Base-by-base conservation (phyloP, 1,284 basidiomycete genomes). In the Apiotrichum akiyoshidainum region DNA sequence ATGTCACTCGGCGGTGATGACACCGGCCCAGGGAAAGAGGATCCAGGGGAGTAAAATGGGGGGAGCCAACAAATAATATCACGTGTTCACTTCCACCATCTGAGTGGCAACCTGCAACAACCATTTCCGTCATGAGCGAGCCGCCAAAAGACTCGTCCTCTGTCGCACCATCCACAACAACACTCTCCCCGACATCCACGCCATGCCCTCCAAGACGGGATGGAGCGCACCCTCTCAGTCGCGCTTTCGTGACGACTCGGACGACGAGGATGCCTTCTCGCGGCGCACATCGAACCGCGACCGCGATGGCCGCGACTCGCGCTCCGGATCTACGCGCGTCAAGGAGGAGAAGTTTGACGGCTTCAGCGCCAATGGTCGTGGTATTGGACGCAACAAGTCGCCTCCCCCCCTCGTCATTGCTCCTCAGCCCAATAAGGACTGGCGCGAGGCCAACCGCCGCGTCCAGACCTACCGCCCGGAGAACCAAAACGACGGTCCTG, bases 381-480 rank as follows among this genome's bases (percentile, higher is more conserved):
- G 71, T 79, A 81, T 61, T 83, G 86, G 66, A 84, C 87, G 42
- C 84, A 84, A 63, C 83, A 86, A 84, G 86, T 62, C 71, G 16
- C 73, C 86, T 47, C 83, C 81, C 3, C 89, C 88, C 0, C 83
- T 95, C 13, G 85, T 94, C 35, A 96, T 97, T 51, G 86, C 90
- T 5, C 81, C 90, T 0, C 80, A 88, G 45, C 82, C 90, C 64
- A 93, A 96, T 70, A 83, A 85, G 39, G 92, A 96, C 72, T 97
- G 93, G 92, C 81, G 89, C 47, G 86, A 86, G 83, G 75, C 77
- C 21, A 81, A 65, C 79, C 79, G 66, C 70, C 72, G 78, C 68
- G 42, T 70, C 71, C 61, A 83, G 81, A 60, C 90, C 81, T 76
- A 73, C 58, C 81, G 89, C 11, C 90, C 90, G 1, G 83, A 85